Base-by-base conservation (phyloP, 768 basidiomycete species). In the Lentinula boryana region DNA sequence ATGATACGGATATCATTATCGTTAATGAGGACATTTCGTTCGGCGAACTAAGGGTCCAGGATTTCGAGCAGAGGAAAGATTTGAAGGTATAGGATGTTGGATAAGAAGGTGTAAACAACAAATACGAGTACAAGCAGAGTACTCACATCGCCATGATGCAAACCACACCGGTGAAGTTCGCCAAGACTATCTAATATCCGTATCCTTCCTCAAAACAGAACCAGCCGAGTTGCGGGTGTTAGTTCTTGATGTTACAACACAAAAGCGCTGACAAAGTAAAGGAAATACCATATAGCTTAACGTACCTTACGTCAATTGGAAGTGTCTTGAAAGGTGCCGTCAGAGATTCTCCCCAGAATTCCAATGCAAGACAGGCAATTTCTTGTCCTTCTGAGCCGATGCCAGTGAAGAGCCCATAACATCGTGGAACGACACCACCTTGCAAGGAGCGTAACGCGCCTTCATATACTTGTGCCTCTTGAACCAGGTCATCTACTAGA, bases 1-100 rank as follows among this genome's bases (percentile, higher is more conserved):
- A 77, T 77, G 32, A 77, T 68, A 33, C 75, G 68, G 41, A 76
- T 66, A 58, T 76, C 74, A 5, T 74, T 74, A 43, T 74, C 67
- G 49, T 63, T 58, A 10, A 44, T 31, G 1, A 78, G 69, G n/a
- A 78, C 69, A 51, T 78, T 77, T 40, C 76, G 66, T 61, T 78
- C 76, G 8, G 76, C 76, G 58, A 78, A 78, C 62, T 60, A n/a
- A n/a, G n/a, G n/a, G n/a, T n/a, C n/a, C n/a, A 48, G 27, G 33
- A 46, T 12, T 60, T 41, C 51, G 9, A 38, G 13, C 36, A 38
- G 27, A 27, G 27, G 27, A 27, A 27, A 3, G 27, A 27, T 27
- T 27, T 27, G 27, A 27, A 38, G 36, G 36, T 38, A 13, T 38
- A 13, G 13, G 7, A 38, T 8, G 8, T 38, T 38, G 36, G 7